These are phyloP conservation scores for Biscogniauxia sp. DNA, from an alignment of 2,329 filamentous ascomycete genomes.

Conservation along the genomic window DNA sequence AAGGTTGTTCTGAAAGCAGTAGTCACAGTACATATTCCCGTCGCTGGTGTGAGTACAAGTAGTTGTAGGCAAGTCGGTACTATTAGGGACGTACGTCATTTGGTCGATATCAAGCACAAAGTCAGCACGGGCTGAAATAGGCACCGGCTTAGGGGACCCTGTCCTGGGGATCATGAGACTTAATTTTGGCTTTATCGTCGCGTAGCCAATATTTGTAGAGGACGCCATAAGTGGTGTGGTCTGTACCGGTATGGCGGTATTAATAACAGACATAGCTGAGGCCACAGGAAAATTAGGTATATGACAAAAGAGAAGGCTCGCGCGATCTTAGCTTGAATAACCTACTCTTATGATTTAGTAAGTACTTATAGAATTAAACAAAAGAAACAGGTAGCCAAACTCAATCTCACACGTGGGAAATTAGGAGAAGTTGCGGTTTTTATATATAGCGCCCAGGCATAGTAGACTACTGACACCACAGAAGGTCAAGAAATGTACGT, in stretches of 20 bases:
- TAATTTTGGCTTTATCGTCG: slow-evolving; percentile 15
- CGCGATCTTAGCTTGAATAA: neutral
- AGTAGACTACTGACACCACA: too few relatives aligned
- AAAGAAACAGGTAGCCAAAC: too few relatives aligned
- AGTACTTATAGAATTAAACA: too few relatives aligned
- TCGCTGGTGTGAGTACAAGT: neutral
- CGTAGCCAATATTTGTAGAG: slow-evolving; percentile 8
- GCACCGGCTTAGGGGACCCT: neutral
- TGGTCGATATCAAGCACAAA: slow-evolving; percentile 11
- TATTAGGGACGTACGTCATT: neutral
- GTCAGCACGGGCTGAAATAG: slow-evolving; percentile 1
- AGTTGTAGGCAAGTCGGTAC: neutral
- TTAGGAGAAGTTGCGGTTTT: too few relatives aligned
- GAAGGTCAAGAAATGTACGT: too few relatives aligned
- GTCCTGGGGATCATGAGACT: slow-evolving; percentile 8
- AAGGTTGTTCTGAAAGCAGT: slow-evolving; percentile 17
- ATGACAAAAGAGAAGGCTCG: neutral
- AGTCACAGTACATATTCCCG: slow-evolving; percentile 14
- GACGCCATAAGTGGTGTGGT: slow-evolving; percentile 14
- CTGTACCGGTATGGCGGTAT: slow-evolving; percentile 6
- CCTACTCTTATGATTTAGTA: too few relatives aligned
- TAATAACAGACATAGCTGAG: neutral
- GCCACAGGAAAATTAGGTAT: neutral
- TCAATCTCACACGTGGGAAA: too few relatives aligned
- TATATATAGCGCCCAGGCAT: too few relatives aligned